Evolutionary conservation across 805 yeast species (phyloP), one percentile per base, ranked within the genome.

Genomic region (Scheffersomyces amazonensis): DNA sequence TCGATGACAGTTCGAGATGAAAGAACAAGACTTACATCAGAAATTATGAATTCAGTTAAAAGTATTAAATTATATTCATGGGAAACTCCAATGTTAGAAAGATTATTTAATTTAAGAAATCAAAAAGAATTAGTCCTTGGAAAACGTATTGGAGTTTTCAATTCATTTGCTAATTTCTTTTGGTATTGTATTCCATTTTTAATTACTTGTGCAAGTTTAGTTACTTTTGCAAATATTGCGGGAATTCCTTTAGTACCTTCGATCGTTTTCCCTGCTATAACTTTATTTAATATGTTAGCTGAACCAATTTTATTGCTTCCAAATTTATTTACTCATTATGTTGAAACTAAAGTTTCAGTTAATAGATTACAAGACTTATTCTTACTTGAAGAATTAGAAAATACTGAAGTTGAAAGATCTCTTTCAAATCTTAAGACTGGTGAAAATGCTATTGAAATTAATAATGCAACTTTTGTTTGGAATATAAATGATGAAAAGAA

Each of bases 61-160:
- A 59, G 64, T 34, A 54, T 67, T 48, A 67, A 67, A 43, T 56
- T 67, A 28, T 67, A 66, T 43, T 59, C 71, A 2, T 67, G 73
- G 73, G 73, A 67, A 41, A 44, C 44, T 22, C 71, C 72, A 16
- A 64, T 66, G 67, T 46, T 66, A 40, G 46, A 51, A 22, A 55
- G 58, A 34, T 53, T 67, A 27, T 49, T 47, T 35, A 54, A 49
- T 2, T 48, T 67, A 24, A 58, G 73, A 55, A 62, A 65, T 44
- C 54, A 53, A 15, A 57, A 62, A 42, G 71, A 67, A 41, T 53
- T 67, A 38, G 38, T 40, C 17, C 52, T 50, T n/a, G 43, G 48
- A 30, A 54, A 49, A 34, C 52, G 47, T 33, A 56, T 63, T 25
- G 71, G 71, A 21, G 50, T 64, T 23, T 52, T 50, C 34, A 62